Conservation (phyloP, 2,329 filamentous ascomycete genomes). For the Arthrobotrys pseudoclavata region DNA sequence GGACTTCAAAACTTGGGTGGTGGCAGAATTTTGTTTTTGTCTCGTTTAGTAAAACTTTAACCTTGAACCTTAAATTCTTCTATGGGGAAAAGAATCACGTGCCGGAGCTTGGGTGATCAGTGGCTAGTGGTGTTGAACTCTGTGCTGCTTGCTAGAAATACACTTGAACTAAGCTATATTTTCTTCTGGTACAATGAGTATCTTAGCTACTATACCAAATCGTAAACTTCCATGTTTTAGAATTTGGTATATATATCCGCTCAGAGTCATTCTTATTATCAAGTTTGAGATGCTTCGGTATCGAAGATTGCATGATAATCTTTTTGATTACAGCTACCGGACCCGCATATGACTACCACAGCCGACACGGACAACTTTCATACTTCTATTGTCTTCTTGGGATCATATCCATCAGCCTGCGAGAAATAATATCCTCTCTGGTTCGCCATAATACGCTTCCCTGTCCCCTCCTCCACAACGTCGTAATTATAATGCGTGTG, state of each 20-base stretch:
- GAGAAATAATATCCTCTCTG: conserved; percentile 68
- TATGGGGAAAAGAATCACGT: not conserved
- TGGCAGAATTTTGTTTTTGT: no score
- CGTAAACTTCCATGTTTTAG: no score
- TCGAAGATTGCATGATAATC: no score
- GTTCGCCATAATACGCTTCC: conserved; percentile 66
- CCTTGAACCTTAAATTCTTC: no score
- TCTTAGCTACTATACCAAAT: no score
- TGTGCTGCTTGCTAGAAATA: not conserved
- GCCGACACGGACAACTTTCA: not conserved
- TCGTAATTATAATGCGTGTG: conserved; percentile 70
- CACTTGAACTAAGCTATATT: no score
- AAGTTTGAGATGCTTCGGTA: no score
- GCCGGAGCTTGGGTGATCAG: not conserved
- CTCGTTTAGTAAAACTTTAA: no score
- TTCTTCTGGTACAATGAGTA: no score
- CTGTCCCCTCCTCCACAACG: conserved; percentile 64
- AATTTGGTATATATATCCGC: no score
- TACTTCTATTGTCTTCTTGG: conserved; percentile 62
- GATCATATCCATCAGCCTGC: conserved; percentile 66
- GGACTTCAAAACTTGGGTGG: not conserved
- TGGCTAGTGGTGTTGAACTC: not conserved
- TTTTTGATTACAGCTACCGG: no score
- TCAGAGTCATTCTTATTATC: no score
- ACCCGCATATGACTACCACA: not conserved